Base-by-base conservation (phyloP, 2,329 filamentous ascomycete species). In the Colletotrichum caudatum region DNA sequence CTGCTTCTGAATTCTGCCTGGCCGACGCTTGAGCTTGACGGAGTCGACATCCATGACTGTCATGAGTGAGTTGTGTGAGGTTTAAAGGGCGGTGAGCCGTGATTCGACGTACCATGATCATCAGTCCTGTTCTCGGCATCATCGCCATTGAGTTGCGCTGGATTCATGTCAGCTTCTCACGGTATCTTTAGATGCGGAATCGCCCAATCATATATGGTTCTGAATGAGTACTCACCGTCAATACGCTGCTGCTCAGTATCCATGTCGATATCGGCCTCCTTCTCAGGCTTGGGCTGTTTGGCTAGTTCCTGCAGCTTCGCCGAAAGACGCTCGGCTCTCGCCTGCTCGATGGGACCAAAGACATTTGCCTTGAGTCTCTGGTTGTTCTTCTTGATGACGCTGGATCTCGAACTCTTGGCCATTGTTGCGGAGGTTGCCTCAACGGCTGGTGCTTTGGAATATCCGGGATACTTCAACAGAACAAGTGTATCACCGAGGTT, bases 331-430 rank as follows among this genome's bases (percentile, higher is more conserved):
- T 95, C 92, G 64, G 91, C 92, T 76, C 95, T 90, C 57, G 93
- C 94, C 77, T 88, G 85, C 81, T 95, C 94, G 66, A 91, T 90
- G 20, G 95, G 95, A 1, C 92, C 93, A 82, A 97, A 98, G 75
- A 98, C 92, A 75, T 90, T 90, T 75, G 89, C 86, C 81, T 95
- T 95, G 75, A 97, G 88, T 77, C 89, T 91, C 76, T 89, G 87
- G 84, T 94, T 94, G 85, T 98, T 98, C 78, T 88, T 87, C 85
- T 98, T 98, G 77, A 87, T 90, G 75, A 89, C 86, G 80, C 92
- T 97, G 75, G 95, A 89, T 80, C 95, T 89, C 73, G 93, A 86
- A 80, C 93, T 93, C 81, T 97, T 98, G 33, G 95, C 95, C 95
- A 98, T 98, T 76, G 67, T 87, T 79, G 67, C 61, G 41, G 23